Conservation (phyloP, 164 flowering plant genomes). For the Tetrastigma voinierianum region DNA sequence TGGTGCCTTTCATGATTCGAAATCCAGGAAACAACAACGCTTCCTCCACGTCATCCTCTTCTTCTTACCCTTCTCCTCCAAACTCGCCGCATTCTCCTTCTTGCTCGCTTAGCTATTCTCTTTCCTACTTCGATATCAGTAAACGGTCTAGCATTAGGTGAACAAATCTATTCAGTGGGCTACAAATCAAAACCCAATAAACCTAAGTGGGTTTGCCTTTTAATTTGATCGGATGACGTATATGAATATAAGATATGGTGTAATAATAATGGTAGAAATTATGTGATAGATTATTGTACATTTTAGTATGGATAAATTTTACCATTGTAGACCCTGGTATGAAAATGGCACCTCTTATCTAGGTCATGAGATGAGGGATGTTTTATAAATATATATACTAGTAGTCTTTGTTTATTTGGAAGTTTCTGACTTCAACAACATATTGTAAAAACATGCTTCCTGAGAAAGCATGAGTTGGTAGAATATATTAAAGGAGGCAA, state of each 20-base stretch:
- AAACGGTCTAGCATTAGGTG: background rate
- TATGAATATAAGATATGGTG: background rate
- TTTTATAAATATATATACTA: too few species aligned
- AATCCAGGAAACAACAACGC: constrained; percentile 38
- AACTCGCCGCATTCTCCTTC: constrained; percentile 32
- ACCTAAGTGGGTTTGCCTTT: background rate
- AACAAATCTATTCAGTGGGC: background rate
- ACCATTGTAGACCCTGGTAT: too few species aligned
- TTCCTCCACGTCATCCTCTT: constrained; percentile 29
- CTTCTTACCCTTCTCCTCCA: constrained; percentile 33
- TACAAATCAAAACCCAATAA: background rate
- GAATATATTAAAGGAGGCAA: too few species aligned
- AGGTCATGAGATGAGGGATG: too few species aligned
- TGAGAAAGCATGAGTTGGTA: too few species aligned
- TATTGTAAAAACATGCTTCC: too few species aligned
- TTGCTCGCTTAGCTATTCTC: constrained; percentile 23
- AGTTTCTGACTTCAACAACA: too few species aligned
- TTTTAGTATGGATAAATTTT: background rate
- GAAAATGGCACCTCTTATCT: too few species aligned
- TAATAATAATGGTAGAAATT: background rate
- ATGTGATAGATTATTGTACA: background rate
- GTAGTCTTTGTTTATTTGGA: too few species aligned
- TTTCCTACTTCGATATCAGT: constrained; percentile 13
- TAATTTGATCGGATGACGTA: background rate
- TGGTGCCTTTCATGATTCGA: constrained; percentile 66